Percentiles rank a stretch among this genome's conserved stretches.
Evolutionary conservation across 768 basidiomycete genomes (phyloP).

Genomic region (Leccinum broughii): DNA sequence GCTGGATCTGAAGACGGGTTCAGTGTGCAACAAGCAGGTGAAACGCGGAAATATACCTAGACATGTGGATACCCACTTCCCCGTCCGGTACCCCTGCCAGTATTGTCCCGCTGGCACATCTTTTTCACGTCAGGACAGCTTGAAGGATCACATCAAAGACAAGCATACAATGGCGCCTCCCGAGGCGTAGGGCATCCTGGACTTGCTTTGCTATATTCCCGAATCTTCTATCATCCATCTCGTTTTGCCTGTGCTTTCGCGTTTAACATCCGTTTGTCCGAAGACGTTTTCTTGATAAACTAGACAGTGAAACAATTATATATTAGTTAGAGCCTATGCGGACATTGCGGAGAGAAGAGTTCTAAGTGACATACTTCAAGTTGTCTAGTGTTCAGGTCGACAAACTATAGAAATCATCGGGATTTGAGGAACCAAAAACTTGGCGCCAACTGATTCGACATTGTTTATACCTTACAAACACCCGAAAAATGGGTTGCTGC

Average conservation of each 20-base stretch:
- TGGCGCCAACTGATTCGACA: neutral
- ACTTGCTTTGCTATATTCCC: neutral
- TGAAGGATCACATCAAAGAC: slow-evolving; percentile 11
- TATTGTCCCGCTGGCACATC: slow-evolving; percentile 10
- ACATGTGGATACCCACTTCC: slow-evolving; percentile 22
- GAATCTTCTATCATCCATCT: neutral
- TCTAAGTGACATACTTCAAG: neutral
- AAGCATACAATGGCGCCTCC: slow-evolving; percentile 3
- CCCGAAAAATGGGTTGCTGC: neutral
- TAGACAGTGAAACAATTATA: neutral
- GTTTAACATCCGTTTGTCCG: neutral
- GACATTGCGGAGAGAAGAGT: too few relatives aligned
- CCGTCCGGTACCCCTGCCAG: slow-evolving; percentile 14
- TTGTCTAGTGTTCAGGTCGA: neutral
- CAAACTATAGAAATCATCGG: too few relatives aligned
- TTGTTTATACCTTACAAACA: neutral
- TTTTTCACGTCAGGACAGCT: slow-evolving; percentile 28
- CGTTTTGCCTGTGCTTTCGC: neutral
- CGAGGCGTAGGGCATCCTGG: neutral
- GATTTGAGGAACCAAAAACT: neutral
- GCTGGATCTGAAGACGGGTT: neutral
- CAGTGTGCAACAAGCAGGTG: neutral
- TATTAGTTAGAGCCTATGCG: neutral
- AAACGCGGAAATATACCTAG: slow-evolving; percentile 19
- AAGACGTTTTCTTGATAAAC: neutral